These are phyloP conservation scores for Aspergillus sp. DNA, from an alignment of 2,329 filamentous ascomycete genomes.

Conservation along the genomic window DNA sequence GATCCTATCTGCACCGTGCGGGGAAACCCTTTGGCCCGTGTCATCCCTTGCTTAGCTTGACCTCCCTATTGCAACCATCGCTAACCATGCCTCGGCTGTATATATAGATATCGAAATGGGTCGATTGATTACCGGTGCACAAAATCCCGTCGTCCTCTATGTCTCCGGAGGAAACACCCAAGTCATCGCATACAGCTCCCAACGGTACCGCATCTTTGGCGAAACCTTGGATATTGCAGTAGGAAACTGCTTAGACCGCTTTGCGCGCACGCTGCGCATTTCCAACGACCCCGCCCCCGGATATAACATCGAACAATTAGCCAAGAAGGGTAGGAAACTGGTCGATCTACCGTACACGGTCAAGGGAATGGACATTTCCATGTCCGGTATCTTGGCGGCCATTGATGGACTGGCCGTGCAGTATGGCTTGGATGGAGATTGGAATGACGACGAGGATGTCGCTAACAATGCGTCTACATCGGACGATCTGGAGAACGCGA, in stretches of 20 bases:
- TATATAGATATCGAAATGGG: constrained; percentile 89
- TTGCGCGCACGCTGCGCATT: constrained; percentile 86
- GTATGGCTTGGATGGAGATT: constrained; percentile 40
- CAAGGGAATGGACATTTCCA: constrained; percentile 98
- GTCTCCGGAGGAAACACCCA: constrained; percentile 96
- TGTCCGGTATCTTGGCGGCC: constrained; percentile 84
- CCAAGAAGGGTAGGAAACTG: constrained; percentile 69
- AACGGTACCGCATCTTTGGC: constrained; percentile 95
- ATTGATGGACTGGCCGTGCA: constrained; percentile 74
- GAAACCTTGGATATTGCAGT: constrained; percentile 97
- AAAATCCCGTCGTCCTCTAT: constrained; percentile 92
- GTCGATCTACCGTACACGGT: constrained; percentile 93
- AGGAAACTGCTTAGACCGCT: constrained; percentile 94
- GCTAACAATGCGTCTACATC: constrained; percentile 22
- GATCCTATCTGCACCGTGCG: neutral
- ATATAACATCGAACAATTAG: constrained; percentile 96
- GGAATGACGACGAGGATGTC: constrained; percentile 53
- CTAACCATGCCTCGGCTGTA: constrained; percentile 1
- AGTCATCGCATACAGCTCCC: constrained; percentile 93
- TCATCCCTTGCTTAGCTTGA: neutral
- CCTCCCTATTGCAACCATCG: neutral
- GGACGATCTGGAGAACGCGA: constrained; percentile 40
- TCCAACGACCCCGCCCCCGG: constrained; percentile 95
- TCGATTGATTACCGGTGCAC: constrained; percentile 82
- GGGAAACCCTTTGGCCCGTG: neutral